A percentile compares a stretch with the other conserved stretches of the same genome.
phyloP scores from a whole-genome alignment of 2,329 filamentous ascomycete species.

The Tolypocladium album region DNA sequence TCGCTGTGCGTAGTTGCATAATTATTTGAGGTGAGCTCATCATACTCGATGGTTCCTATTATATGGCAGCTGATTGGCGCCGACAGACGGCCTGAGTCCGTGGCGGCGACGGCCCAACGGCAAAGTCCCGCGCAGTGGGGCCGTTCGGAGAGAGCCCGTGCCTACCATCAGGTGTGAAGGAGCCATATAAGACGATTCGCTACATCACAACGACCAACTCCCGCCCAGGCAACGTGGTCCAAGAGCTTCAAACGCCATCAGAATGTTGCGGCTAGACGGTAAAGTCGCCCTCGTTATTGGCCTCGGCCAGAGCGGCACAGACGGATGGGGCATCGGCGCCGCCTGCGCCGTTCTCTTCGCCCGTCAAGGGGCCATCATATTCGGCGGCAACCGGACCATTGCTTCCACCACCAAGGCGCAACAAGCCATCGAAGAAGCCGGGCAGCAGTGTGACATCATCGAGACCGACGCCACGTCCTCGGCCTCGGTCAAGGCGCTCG shows the following conservation, averaged over 20 bases:
- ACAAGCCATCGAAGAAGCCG: not conserved
- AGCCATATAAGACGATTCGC: not conserved
- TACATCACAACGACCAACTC: not conserved
- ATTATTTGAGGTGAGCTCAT: not conserved
- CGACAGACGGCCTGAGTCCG: not conserved
- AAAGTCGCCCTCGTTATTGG: conserved; percentile 35
- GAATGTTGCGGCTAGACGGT: conserved; percentile 26
- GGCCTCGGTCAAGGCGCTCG: conserved; percentile 15
- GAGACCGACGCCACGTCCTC: not conserved
- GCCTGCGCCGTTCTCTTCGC: conserved; percentile 30
- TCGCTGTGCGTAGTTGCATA: not conserved
- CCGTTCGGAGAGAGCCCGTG: not conserved
- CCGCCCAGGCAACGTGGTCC: not conserved
- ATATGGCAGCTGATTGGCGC: not conserved
- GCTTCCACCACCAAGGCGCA: not conserved
- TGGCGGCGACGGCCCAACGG: not conserved
- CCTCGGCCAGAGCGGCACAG: conserved; percentile 29
- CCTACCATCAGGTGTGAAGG: not conserved
- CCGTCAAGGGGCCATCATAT: not conserved
- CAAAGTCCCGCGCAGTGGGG: not conserved
- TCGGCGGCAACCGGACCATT: not conserved
- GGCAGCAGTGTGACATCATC: not conserved
- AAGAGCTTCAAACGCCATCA: too few species aligned
- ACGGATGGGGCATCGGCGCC: conserved; percentile 40
- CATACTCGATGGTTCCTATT: not conserved